These are phyloP conservation scores for Phaeotremella fagi DNA, from an alignment of 768 basidiomycete species.

Conservation along the genomic window DNA sequence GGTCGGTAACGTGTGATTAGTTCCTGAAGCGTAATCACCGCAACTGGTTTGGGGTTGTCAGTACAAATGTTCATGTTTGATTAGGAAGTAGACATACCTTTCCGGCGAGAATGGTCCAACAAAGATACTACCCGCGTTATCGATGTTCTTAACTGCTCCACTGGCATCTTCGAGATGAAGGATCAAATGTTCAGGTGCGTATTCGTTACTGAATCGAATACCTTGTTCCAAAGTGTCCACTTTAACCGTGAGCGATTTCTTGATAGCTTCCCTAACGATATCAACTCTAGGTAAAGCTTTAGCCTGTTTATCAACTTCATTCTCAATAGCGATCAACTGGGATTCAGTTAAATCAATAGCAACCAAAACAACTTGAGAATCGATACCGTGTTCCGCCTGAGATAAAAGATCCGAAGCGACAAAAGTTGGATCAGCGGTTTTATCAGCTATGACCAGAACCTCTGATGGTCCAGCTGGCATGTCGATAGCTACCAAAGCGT, in stretches of 20 bases:
- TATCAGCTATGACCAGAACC: slow-evolving; percentile 91
- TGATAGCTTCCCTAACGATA: slow-evolving; percentile 81
- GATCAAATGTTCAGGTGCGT: slow-evolving; percentile 96
- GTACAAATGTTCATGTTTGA: too few species aligned
- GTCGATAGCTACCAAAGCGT: slow-evolving; percentile 92
- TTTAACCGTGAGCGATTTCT: slow-evolving; percentile 84
- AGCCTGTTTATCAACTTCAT: slow-evolving; percentile 81
- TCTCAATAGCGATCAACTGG: slow-evolving; percentile 66
- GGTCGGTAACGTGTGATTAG: slow-evolving; percentile 93
- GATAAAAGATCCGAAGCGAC: slow-evolving; percentile 95
- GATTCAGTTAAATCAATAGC: slow-evolving; percentile 63
- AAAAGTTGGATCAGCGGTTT: slow-evolving; percentile 76
- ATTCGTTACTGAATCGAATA: slow-evolving; percentile 86
- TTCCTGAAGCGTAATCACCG: slow-evolving; percentile 97
- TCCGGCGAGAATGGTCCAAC: slow-evolving; percentile 93
- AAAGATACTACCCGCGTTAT: slow-evolving; percentile 95
- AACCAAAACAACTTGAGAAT: slow-evolving; percentile 95
- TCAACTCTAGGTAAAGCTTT: slow-evolving; percentile 78
- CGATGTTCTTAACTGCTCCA: slow-evolving; percentile 60
- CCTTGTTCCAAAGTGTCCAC: slow-evolving; percentile 66
- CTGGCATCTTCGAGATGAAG: slow-evolving; percentile 73
- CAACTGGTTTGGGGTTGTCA: too few species aligned
- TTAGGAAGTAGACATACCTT: slow-evolving; percentile 56
- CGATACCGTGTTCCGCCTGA: slow-evolving; percentile 96
- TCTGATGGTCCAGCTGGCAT: slow-evolving; percentile 99